These are phyloP conservation scores for Schizosaccharomyces pombe DNA, from an alignment of 805 yeast genomes.

Conservation along the genomic window DNA sequence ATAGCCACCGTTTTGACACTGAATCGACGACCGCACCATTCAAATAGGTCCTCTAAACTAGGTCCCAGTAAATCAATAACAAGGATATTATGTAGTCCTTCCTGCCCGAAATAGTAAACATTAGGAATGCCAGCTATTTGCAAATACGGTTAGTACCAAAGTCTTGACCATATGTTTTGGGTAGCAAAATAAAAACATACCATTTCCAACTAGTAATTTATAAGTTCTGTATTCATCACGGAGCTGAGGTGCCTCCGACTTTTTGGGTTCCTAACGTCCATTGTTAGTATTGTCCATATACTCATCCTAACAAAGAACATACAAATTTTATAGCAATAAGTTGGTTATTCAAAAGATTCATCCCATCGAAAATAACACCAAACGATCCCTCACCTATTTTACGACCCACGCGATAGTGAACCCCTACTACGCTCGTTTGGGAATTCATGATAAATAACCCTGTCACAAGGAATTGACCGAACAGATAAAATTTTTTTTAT, in stretches of 20 bases:
- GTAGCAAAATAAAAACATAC: slow-evolving; percentile 5
- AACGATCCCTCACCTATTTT: slow-evolving; percentile 97
- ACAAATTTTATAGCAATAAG: slow-evolving; percentile 90
- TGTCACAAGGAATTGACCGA: too few species aligned
- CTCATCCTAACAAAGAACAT: neutral
- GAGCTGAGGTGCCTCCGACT: slow-evolving; percentile 89
- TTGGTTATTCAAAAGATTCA: slow-evolving; percentile 69
- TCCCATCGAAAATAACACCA: slow-evolving; percentile 91
- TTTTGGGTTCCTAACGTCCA: slow-evolving; percentile 48
- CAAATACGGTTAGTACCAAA: neutral
- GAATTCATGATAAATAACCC: neutral
- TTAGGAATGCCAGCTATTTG: slow-evolving; percentile 55
- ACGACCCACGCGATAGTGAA: slow-evolving; percentile 89
- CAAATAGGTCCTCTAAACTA: slow-evolving; percentile 82
- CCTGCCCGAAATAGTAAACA: slow-evolving; percentile 97
- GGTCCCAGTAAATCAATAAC: slow-evolving; percentile 93
- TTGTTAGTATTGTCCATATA: slow-evolving; percentile 1
- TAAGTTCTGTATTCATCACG: slow-evolving; percentile 94
- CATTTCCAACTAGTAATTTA: slow-evolving; percentile 53
- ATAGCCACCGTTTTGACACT: slow-evolving; percentile 72
- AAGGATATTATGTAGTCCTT: slow-evolving; percentile 83
- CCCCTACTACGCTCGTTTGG: slow-evolving; percentile 49
- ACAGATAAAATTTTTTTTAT: too few species aligned
- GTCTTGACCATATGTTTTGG: neutral
- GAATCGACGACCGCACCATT: slow-evolving; percentile 91